Conservation (phyloP, 176 grass and related monocot genomes). For the barley (Hordeum vulgare) region MorexV3_pseudomolecules_assembly NC_058518.1:513819069-513819568, state of each 20-base stretch:
- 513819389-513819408: not conserved
- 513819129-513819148: not conserved
- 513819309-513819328: not conserved
- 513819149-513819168: slow-evolving; percentile 55
- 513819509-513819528: not conserved
- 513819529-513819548: not conserved
- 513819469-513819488: not conserved
- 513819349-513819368: not conserved
- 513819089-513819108: not conserved
- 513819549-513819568: not conserved
- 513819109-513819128: not conserved
- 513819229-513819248: slow-evolving; percentile 89
- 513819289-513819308: not conserved
- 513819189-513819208: slow-evolving; percentile 98
- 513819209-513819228: slow-evolving; percentile 97
- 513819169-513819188: slow-evolving; percentile 99
- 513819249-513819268: slow-evolving; percentile 96
- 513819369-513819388: not conserved
- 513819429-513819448: not conserved
- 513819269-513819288: slow-evolving; percentile 6
- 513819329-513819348: not conserved
- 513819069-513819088: too few species aligned
- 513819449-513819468: not conserved
- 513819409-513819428: not conserved
- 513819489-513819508: not conserved